Evolutionary conservation across 2,329 filamentous ascomycete genomes (phyloP).

Genomic region (Colletotrichum ledebouriae): DNA sequence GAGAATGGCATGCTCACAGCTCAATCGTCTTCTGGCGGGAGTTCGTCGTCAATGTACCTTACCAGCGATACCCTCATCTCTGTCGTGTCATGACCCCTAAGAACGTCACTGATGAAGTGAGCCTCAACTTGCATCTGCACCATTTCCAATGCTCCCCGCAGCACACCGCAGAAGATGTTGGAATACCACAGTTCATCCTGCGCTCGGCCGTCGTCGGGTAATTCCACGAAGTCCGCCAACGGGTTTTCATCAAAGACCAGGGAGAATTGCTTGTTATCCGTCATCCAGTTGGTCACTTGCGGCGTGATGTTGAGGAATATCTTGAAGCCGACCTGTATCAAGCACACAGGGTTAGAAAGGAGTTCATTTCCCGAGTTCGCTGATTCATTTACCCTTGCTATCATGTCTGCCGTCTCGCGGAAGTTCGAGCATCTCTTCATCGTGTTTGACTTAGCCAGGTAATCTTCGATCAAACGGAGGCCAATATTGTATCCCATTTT

Average conservation of each 20-base stretch:
- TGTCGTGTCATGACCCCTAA: conserved; percentile 94
- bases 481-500: conserved; percentile 99
- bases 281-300: conserved; percentile 94
- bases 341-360: conserved; percentile 43
- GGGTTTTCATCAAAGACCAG: conserved; percentile 98
- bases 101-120: conserved; percentile 93
- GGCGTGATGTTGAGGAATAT: conserved; percentile 98
- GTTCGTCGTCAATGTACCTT: conserved; percentile 96
- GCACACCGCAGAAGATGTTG: conserved; percentile 94
- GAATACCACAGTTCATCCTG: conserved; percentile 99
- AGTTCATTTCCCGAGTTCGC: neutral
- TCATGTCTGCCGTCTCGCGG: conserved; percentile 95
- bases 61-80: conserved; percentile 96
- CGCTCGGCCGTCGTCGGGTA: conserved; percentile 94
- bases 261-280: conserved; percentile 96
- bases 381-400: conserved; percentile 78
- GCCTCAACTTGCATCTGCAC: conserved; percentile 99
- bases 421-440: conserved; percentile 93
- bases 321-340: conserved; percentile 89
- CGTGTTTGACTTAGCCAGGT: conserved; percentile 93
- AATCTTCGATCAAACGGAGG: conserved; percentile 95
- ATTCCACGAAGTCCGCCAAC: conserved; percentile 94
- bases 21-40: conserved; percentile 96
- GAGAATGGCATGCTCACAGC: neutral
- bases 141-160: conserved; percentile 95